Evolutionary conservation across 805 yeast species (phyloP).

Genomic region (Barnettozyma wickerhamii): DNA sequence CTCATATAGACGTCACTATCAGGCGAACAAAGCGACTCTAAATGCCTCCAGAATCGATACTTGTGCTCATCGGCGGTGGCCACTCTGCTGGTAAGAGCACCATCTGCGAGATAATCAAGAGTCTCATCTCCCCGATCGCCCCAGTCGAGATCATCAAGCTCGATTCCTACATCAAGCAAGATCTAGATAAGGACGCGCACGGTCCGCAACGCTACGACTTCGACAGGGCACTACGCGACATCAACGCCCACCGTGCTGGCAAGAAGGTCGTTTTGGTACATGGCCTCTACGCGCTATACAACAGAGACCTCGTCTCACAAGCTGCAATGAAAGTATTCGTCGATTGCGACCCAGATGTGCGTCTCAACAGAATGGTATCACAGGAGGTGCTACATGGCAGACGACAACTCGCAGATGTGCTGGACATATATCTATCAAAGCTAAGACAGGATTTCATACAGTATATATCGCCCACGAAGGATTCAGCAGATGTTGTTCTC

Average conservation of each 20-base stretch:
- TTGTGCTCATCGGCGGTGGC: constrained; percentile 59
- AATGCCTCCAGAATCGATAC: constrained; percentile 10
- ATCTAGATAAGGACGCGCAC: neutral
- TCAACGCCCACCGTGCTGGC: constrained; percentile 1
- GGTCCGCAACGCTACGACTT: constrained; percentile 28
- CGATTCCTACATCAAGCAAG: constrained; percentile 32
- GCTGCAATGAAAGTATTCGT: constrained; percentile 70
- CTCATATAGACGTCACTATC: neutral
- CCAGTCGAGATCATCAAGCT: constrained; percentile 37
- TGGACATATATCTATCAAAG: constrained; percentile 44
- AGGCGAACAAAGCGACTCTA: too few species aligned
- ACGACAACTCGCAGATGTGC: constrained; percentile 25
- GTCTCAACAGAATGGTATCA: constrained; percentile 74
- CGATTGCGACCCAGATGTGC: constrained; percentile 80
- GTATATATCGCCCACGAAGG: constrained; percentile 64
- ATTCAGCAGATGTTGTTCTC: constrained; percentile 67
- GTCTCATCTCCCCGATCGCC: neutral
- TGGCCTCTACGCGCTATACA: constrained; percentile 79
- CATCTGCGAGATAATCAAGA: constrained; percentile 5
- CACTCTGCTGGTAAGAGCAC: constrained; percentile 50
- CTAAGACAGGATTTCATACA: constrained; percentile 66
- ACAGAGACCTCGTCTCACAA: constrained; percentile 46
- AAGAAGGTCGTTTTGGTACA: constrained; percentile 49
- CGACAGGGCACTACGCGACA: constrained; percentile 19
- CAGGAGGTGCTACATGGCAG: constrained; percentile 25